These are phyloP conservation scores for Apiotrichum mycotoxinovorans DNA, from an alignment of 1,284 basidiomycete genomes.

Conservation along the genomic window DNA sequence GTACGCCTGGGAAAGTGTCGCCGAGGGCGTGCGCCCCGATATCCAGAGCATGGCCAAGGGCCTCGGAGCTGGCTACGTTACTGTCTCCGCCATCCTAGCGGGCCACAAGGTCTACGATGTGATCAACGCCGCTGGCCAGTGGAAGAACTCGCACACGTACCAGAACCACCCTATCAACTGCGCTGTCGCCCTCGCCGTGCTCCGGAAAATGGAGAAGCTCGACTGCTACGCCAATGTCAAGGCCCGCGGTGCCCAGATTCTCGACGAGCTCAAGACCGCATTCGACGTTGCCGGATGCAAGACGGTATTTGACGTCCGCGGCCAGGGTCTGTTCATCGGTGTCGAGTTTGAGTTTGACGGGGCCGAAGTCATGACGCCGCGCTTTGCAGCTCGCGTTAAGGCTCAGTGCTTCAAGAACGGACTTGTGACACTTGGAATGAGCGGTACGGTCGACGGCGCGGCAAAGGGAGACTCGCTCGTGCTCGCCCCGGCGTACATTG, in stretches of 20 bases:
- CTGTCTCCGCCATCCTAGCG: slow-evolving; percentile 76
- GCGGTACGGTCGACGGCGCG: slow-evolving; percentile 18
- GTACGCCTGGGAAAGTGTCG: slow-evolving; percentile 57
- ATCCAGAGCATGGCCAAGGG: slow-evolving; percentile 80
- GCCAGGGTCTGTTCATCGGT: slow-evolving; percentile 58
- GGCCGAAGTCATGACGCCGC: slow-evolving; percentile 22
- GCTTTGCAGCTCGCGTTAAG: slow-evolving; percentile 29
- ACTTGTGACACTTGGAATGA: slow-evolving; percentile 21
- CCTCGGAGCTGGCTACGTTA: slow-evolving; percentile 75
- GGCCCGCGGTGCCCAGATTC: slow-evolving; percentile 26
- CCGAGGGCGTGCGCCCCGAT: slow-evolving; percentile 65
- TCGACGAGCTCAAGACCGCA: slow-evolving; percentile 18
- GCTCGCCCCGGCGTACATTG: slow-evolving; percentile 32
- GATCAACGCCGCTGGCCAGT: slow-evolving; percentile 54
- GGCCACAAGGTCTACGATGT: slow-evolving; percentile 65
- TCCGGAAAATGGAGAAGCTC: slow-evolving; percentile 65
- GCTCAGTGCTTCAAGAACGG: slow-evolving; percentile 28
- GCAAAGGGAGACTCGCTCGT: slow-evolving; percentile 28
- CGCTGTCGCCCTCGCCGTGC: slow-evolving; percentile 73
- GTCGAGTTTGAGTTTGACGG: slow-evolving; percentile 34
- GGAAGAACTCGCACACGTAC: slow-evolving; percentile 76
- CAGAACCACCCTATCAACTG: slow-evolving; percentile 74
- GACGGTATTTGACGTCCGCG: slow-evolving; percentile 28
- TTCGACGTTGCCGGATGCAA: slow-evolving; percentile 20
- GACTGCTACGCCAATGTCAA: slow-evolving; percentile 52